These are phyloP conservation scores for Enteropsectra breve DNA, from an alignment of 371 early-diverging fungal genomes.

Conservation along the genomic window DNA sequence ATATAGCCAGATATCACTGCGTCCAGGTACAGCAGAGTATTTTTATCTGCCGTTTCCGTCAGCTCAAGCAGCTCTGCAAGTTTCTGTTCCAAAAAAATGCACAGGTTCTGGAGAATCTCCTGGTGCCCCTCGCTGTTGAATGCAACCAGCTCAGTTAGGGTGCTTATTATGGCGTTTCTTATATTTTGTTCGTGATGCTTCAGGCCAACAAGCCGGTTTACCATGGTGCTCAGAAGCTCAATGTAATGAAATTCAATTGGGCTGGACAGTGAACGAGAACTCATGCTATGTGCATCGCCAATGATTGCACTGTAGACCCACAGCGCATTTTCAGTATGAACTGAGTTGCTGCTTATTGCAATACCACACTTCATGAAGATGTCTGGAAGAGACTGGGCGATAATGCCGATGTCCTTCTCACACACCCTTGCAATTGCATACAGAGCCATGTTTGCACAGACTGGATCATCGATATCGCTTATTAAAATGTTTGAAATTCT, in stretches of 20 bases:
- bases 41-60: constrained; percentile 9
- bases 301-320: constrained; percentile 37
- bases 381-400: constrained; percentile 16
- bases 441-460: constrained; percentile 32
- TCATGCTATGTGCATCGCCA: background rate
- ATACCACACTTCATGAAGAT: constrained; percentile 28
- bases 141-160: constrained; percentile 37
- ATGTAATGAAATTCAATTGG: constrained; percentile 32
- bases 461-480: constrained; percentile 11
- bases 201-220: constrained; percentile 20
- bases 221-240: constrained; percentile 34
- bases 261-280: constrained; percentile 3
- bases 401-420: constrained; percentile 44
- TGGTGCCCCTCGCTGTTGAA: background rate
- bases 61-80: constrained; percentile 31
- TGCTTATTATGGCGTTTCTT: constrained; percentile 42
- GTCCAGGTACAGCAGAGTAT: constrained; percentile 43
- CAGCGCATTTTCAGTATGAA: constrained; percentile 43
- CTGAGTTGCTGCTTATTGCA: constrained; percentile 15
- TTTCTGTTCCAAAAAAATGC: constrained; percentile 24
- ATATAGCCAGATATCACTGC: constrained; percentile 50
- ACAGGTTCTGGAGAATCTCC: constrained; percentile 28
- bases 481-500: constrained; percentile 22
- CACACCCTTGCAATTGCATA: constrained; percentile 51
- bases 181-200: constrained; percentile 38